Evolutionary conservation across 306 rosid genomes (phyloP).

Genomic region (Acacia acuminata): DNA sequence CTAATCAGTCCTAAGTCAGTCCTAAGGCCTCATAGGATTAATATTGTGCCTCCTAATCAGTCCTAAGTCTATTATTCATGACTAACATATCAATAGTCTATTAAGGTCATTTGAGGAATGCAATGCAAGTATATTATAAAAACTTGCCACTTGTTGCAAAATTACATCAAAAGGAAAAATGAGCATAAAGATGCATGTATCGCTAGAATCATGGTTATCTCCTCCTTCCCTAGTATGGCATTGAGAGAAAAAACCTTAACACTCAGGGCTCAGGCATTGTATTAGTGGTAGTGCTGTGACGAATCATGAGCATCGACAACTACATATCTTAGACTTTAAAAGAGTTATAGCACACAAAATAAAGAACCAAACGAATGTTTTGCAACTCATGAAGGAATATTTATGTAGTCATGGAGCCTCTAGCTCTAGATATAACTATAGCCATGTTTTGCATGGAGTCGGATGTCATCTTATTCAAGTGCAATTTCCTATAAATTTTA

Average conservation of each 20-base stretch:
- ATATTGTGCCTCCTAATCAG: no score
- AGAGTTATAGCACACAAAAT: background rate
- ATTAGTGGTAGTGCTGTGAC: background rate
- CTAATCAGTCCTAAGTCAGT: no score
- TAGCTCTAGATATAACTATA: slow-evolving; percentile 4
- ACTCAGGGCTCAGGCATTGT: slow-evolving; percentile 8
- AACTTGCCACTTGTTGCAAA: background rate
- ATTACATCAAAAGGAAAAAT: background rate
- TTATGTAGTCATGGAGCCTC: background rate
- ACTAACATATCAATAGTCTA: no score
- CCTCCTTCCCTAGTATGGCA: background rate
- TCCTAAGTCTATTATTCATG: no score
- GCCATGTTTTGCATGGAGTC: background rate
- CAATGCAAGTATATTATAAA: background rate
- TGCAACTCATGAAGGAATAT: background rate
- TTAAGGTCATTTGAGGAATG: background rate
- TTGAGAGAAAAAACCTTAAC: no score
- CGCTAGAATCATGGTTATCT: background rate
- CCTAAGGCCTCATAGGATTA: no score
- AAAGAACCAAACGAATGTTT: slow-evolving; percentile 4
- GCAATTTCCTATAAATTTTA: background rate
- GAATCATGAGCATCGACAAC: background rate
- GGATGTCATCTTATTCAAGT: background rate
- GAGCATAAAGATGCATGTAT: background rate
- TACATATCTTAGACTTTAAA: background rate